Conservation (phyloP, 169 alveolate genomes). For the Plasmodium fragile region DNA sequence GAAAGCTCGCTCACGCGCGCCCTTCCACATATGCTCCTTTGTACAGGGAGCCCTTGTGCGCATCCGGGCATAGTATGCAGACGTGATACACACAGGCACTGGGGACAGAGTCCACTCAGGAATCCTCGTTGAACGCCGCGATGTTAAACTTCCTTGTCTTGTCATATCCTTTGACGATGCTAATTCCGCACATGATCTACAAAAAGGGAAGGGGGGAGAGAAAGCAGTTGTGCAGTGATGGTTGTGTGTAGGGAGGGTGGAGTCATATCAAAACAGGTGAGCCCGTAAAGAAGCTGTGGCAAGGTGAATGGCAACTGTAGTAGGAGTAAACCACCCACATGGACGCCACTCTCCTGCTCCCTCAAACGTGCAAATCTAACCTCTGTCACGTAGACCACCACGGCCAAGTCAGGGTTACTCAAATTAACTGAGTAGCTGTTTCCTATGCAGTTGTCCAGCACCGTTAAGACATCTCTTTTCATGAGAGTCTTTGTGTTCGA, state of each 20-base stretch:
- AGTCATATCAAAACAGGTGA: background rate
- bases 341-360: background rate
- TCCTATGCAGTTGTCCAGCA: slow-evolving; percentile 80
- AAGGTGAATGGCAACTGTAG: background rate
- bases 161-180: slow-evolving; percentile 52
- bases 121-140: slow-evolving; percentile 43
- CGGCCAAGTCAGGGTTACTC: slow-evolving; percentile 79
- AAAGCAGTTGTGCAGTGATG: background rate
- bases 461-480: slow-evolving; percentile 77
- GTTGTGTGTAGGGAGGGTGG: background rate
- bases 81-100: background rate
- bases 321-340: background rate
- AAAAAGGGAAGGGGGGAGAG: background rate
- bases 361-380: slow-evolving; percentile 33
- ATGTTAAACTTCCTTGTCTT: slow-evolving; percentile 56
- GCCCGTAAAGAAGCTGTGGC: background rate
- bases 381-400: slow-evolving; percentile 83
- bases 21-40: background rate
- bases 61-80: background rate
- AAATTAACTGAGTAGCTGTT: slow-evolving; percentile 80
- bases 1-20: background rate
- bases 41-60: background rate
- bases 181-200: slow-evolving; percentile 72
- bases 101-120: background rate
- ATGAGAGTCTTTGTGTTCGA: slow-evolving; percentile 79